These are phyloP conservation scores for Malus fusca DNA, from an alignment of 306 rosid species.

Conservation along the genomic window DNA sequence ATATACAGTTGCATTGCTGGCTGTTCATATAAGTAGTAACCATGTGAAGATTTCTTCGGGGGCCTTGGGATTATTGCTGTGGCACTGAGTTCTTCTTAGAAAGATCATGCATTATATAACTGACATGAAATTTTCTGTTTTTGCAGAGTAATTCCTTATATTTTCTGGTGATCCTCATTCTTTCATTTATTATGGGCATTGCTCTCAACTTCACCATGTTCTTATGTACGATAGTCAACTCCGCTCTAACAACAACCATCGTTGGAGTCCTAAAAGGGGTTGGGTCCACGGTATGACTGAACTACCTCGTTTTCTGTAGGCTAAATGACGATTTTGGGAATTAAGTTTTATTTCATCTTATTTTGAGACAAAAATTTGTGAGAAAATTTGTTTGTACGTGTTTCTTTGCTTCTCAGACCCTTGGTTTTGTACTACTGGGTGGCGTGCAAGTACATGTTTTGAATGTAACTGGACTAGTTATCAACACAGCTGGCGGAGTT, in stretches of 20 bases:
- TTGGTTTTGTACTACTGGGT: slow-evolving; percentile 76
- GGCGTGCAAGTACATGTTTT: slow-evolving; percentile 80
- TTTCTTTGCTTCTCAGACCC: slow-evolving; percentile 49
- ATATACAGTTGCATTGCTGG: background rate
- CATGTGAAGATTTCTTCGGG: background rate
- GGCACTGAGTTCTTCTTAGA: background rate
- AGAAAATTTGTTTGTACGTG: background rate
- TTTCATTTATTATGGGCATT: slow-evolving; percentile 87
- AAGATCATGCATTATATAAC: background rate
- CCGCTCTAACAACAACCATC: slow-evolving; percentile 88
- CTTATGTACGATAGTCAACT: slow-evolving; percentile 90
- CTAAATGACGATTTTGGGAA: background rate
- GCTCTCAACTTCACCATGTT: slow-evolving; percentile 97
- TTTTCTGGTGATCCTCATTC: slow-evolving; percentile 62
- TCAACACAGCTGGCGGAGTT: slow-evolving; percentile 91
- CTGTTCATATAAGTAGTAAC: background rate
- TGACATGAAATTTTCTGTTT: slow-evolving; percentile 6
- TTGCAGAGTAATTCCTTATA: slow-evolving; percentile 75
- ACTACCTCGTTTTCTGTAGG: slow-evolving; percentile 1
- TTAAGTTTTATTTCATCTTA: background rate
- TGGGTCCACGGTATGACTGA: slow-evolving; percentile 75
- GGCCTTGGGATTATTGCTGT: background rate
- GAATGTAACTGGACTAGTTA: slow-evolving; percentile 78
- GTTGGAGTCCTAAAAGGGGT: slow-evolving; percentile 98
- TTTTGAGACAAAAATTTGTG: background rate